These are phyloP conservation scores for Eimeria zaria DNA, from an alignment of 169 alveolate genomes.

Conservation along the genomic window DNA sequence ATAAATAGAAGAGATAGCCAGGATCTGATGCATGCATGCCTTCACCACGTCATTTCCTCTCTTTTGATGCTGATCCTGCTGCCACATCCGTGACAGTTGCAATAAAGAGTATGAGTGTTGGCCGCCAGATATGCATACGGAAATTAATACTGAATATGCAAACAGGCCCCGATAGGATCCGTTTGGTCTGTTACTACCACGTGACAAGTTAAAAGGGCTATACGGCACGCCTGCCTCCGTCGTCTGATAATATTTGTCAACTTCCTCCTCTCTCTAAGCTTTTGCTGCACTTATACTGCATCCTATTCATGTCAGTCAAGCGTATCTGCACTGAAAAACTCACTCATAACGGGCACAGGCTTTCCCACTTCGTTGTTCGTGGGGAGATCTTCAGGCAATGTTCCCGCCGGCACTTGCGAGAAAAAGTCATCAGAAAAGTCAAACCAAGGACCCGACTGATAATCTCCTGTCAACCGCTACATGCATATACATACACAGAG, in stretches of 20 bases:
- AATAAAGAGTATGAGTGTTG: too few relatives aligned
- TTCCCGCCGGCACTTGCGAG: background rate
- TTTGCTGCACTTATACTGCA: background rate
- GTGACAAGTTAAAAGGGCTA: too few relatives aligned
- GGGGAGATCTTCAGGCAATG: slow-evolving; percentile 1
- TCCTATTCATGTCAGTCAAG: background rate
- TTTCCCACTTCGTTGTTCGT: slow-evolving; percentile 66
- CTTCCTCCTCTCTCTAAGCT: background rate
- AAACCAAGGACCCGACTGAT: slow-evolving; percentile 72
- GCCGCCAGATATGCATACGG: too few relatives aligned
- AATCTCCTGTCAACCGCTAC: slow-evolving; percentile 19
- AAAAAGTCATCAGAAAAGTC: slow-evolving; percentile 60
- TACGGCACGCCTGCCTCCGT: too few relatives aligned
- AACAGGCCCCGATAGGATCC: background rate
- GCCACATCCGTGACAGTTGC: too few relatives aligned
- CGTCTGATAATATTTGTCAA: background rate
- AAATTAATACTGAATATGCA: background rate
- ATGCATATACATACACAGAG: background rate
- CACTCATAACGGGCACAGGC: slow-evolving; percentile 37
- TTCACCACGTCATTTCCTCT: background rate
- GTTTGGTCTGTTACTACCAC: background rate
- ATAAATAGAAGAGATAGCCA: background rate
- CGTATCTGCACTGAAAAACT: background rate
- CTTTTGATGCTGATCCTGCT: too few relatives aligned
- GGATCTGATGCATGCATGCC: background rate